Evolutionary conservation across 139 green algal species (phyloP).

Genomic region (Chlorella sorokiniana): DNA sequence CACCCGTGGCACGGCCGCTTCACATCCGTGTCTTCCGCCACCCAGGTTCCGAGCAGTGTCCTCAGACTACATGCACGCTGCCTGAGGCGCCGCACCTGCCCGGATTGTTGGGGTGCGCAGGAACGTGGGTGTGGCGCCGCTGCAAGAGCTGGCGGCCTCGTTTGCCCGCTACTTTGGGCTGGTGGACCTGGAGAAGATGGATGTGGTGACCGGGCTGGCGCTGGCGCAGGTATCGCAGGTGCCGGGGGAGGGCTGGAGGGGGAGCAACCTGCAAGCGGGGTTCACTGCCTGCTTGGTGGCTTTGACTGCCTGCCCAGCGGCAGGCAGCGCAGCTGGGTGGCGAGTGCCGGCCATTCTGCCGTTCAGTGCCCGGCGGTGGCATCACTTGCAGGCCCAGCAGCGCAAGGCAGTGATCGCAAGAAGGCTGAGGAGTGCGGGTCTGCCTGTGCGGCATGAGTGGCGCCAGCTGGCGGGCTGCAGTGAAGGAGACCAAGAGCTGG

Average conservation of each 20-base stretch:
- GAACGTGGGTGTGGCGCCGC: not conserved
- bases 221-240: conserved; percentile 5
- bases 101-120: not conserved
- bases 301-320: no score
- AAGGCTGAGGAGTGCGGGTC: not conserved
- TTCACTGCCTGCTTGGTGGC: no score
- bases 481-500: no score
- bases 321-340: no score
- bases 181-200: conserved; percentile 23
- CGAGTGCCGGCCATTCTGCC: no score
- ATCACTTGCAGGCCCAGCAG: conserved; percentile 11
- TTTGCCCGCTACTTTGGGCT: conserved; percentile 22
- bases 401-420: not conserved
- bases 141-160: conserved; percentile 9
- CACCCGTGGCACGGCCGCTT: not conserved
- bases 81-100: no score
- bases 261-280: no score
- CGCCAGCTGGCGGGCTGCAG: no score
- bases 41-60: no score
- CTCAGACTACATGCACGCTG: no score
- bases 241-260: no score
- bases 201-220: conserved; percentile 1
- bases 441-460: not conserved
- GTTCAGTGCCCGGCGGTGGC: no score
- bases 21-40: not conserved